phyloP scores from a whole-genome alignment of 257 asterid genomes.

The Galeopsis tetrahit region DNA sequence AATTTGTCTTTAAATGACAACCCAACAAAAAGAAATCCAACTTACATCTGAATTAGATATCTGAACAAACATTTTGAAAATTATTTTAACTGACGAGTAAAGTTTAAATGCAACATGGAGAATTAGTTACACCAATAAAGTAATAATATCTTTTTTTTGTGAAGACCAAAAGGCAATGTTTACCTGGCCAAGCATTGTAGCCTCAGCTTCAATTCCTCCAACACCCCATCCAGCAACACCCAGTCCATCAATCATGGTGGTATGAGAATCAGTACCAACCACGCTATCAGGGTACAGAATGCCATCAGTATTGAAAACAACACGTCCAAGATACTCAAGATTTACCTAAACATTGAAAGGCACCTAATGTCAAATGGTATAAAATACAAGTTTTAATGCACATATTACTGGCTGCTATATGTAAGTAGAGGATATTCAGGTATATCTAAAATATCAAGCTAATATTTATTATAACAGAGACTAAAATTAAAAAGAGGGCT shows the following conservation, averaged over 20 bases:
- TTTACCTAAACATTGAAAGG: slow-evolving; percentile 59
- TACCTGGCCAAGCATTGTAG: slow-evolving; percentile 95
- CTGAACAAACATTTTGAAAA: neutral
- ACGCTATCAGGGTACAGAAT: slow-evolving; percentile 88
- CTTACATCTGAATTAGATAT: neutral
- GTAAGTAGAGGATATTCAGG: neutral
- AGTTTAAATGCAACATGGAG: neutral
- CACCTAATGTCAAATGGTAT: slow-evolving; percentile 13
- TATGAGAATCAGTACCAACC: slow-evolving; percentile 95
- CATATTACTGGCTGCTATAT: slow-evolving; percentile 11
- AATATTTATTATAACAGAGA: slow-evolving; percentile 15
- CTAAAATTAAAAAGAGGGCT: neutral
- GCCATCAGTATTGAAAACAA: slow-evolving; percentile 83
- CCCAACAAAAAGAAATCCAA: neutral
- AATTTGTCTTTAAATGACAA: neutral
- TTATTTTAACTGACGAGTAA: neutral
- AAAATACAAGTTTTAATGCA: neutral
- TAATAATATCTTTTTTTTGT: neutral
- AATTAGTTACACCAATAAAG: neutral
- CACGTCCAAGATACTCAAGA: slow-evolving; percentile 94
- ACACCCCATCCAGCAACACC: slow-evolving; percentile 99
- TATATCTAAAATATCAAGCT: slow-evolving; percentile 25
- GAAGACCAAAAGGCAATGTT: neutral
- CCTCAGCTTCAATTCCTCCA: slow-evolving; percentile 98
- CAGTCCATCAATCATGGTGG: slow-evolving; percentile 92